Evolutionary conservation across 441 rosid species (phyloP), one percentile per base, ranked within the genome.

Genomic region (Croton laevigatus): DNA sequence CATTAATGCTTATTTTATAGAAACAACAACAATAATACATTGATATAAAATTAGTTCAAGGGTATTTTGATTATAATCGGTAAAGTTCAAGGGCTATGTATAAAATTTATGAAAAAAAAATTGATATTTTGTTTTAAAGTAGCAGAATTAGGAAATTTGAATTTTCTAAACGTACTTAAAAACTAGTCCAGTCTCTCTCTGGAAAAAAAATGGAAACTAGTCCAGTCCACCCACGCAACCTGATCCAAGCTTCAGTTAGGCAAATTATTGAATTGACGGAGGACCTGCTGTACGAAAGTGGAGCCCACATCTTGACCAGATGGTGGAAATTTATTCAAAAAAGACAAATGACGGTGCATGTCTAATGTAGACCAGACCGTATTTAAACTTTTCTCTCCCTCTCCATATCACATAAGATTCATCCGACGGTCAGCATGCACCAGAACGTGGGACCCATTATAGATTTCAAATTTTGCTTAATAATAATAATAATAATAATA

Each of bases 371-470:
- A 54, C 55, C 55, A n/a, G 69, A 42, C 2, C 55, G 63, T 63
- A 54, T 55, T 23, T 1, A 12, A 71, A 9, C 53, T 5, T 34
- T 62, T 36, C 7, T 1, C 49, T 5, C 27, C 34, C 1, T 7
- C 13, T 19, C n/a, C 9, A 13, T 27, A 19, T 20, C 32, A 16
- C 14, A 1, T 11, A 6, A 4, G n/a, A 54, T 40, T 0, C 70
- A 65, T 72, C 75, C 0, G 7, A 65, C 70, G 75, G 65, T 57
- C 45, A 6, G 14, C 64, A 32, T 4, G 32, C 46, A 54, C 10
- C 10, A 7, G 6, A 52, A 52, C 1, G 4, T 13, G 63, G 75
- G 69, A 5, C 75, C 74, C 62, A 32, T 66, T 1, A 3, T 23
- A 2, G 45, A 27, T 67, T 53, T 13, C 59, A 69, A 20, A 58